Evolutionary conservation across 2,329 filamentous ascomycete species (phyloP).

Genomic region (Nakataea oryzae): DNA sequence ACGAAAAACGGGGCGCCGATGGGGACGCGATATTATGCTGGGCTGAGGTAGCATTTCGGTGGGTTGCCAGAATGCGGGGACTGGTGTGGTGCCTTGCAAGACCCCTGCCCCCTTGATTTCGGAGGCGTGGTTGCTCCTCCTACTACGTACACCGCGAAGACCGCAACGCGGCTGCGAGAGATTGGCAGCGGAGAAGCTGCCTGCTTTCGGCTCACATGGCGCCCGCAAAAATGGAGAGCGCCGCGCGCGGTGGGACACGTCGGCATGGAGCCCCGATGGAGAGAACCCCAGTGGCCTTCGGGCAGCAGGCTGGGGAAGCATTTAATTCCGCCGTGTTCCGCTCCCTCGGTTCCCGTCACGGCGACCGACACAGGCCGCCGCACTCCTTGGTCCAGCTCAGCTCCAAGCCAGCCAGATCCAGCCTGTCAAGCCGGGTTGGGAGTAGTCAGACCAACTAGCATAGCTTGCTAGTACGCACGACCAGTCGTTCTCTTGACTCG

Average conservation of each 20-base stretch:
- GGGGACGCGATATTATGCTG: not conserved
- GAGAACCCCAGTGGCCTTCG: not conserved
- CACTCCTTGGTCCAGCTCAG: not conserved
- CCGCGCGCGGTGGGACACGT: not conserved
- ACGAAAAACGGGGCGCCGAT: not conserved
- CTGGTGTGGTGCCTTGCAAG: not conserved
- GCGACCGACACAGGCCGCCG: not conserved
- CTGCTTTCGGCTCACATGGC: not conserved
- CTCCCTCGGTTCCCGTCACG: not conserved
- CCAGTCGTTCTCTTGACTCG: not conserved
- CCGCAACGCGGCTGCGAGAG: no score
- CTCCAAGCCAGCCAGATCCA: not conserved
- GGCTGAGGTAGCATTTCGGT: not conserved
- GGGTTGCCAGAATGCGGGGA: not conserved
- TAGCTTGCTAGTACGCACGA: no score
- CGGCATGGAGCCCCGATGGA: not conserved
- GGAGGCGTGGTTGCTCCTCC: not conserved
- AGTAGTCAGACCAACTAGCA: no score
- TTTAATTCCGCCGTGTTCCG: not conserved
- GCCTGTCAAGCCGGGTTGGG: not conserved
- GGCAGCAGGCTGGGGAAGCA: not conserved
- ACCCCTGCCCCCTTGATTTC: no score
- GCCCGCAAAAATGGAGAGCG: not conserved
- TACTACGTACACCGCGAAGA: not conserved
- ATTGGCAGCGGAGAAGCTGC: no score